A percentile compares a stretch with the other conserved stretches of the same genome.
phyloP scores from a whole-genome alignment of 306 rosid genomes.

The Trifolium dubium region DNA sequence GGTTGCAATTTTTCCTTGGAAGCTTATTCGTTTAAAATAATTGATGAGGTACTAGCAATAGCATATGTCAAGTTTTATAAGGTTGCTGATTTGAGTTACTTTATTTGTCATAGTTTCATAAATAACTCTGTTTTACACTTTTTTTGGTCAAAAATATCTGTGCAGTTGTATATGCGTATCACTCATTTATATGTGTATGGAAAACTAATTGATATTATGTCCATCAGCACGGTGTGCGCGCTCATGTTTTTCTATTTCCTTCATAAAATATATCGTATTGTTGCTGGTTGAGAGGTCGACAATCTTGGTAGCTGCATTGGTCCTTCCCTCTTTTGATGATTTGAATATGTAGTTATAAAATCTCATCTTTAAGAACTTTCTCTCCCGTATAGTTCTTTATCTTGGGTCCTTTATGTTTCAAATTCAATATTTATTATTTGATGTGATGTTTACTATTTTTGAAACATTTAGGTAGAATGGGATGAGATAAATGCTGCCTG shows the following conservation, averaged over 20 bases:
- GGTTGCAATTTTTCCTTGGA: neutral
- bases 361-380: conserved; percentile 26
- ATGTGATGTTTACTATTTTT: conserved; percentile 39
- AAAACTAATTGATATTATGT: conserved; percentile 16
- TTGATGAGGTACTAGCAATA: conserved; percentile 9
- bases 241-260: conserved; percentile 25
- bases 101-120: conserved; percentile 1
- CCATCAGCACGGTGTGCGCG: conserved; percentile 1
- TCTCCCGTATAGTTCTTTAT: conserved; percentile 4
- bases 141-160: neutral
- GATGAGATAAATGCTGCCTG: conserved; percentile 99
- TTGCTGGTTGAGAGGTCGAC: neutral
- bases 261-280: conserved; percentile 9
- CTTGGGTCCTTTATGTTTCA: conserved; percentile 3
- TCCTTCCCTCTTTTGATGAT: conserved; percentile 35
- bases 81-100: conserved; percentile 29
- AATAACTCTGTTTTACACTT: conserved; percentile 15
- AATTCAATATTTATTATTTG: conserved; percentile 37
- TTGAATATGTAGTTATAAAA: neutral
- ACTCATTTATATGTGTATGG: neutral
- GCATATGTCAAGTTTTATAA: conserved; percentile 20
- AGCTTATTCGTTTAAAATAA: conserved; percentile 33
- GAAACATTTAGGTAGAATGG: conserved; percentile 83
- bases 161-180: conserved; percentile 24
- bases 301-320: neutral